Conservation (phyloP, 139 green algal genomes). For the Astrephomene gubernaculifera region DNA sequence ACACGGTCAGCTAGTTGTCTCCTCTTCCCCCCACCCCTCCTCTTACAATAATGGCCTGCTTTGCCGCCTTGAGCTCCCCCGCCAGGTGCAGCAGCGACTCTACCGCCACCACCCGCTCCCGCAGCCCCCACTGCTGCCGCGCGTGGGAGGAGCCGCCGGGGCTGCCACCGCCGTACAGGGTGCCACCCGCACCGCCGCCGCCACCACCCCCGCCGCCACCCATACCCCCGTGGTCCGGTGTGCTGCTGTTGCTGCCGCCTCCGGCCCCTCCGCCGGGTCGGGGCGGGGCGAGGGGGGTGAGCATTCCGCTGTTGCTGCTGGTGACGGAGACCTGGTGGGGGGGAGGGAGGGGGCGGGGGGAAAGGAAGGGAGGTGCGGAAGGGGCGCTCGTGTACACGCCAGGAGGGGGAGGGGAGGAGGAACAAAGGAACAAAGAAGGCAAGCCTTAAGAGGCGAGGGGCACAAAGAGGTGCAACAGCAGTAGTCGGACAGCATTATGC, state of each 20-base stretch:
- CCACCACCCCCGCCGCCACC: neutral
- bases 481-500: too few species aligned
- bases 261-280: neutral
- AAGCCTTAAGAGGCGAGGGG: too few species aligned
- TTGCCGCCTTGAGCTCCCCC: slow-evolving; percentile 37
- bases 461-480: too few species aligned
- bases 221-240: neutral
- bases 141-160: neutral
- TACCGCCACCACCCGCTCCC: slow-evolving; percentile 57
- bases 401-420: too few species aligned
- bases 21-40: neutral
- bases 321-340: neutral
- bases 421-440: too few species aligned
- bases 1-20: too few species aligned
- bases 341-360: neutral
- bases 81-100: slow-evolving; percentile 52
- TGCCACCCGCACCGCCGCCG: neutral
- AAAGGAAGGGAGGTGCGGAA: neutral
- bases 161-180: neutral
- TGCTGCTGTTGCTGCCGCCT: neutral
- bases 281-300: slow-evolving; percentile 1
- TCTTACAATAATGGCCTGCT: slow-evolving; percentile 36
- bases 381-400: too few species aligned
- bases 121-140: slow-evolving; percentile 18
- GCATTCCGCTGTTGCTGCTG: slow-evolving; percentile 27